A percentile compares a stretch with the other conserved stretches of the same genome.
These are phyloP conservation scores for Liquidambar formosana DNA, from an alignment of 164 flowering plant species.

Conservation along the genomic window DNA sequence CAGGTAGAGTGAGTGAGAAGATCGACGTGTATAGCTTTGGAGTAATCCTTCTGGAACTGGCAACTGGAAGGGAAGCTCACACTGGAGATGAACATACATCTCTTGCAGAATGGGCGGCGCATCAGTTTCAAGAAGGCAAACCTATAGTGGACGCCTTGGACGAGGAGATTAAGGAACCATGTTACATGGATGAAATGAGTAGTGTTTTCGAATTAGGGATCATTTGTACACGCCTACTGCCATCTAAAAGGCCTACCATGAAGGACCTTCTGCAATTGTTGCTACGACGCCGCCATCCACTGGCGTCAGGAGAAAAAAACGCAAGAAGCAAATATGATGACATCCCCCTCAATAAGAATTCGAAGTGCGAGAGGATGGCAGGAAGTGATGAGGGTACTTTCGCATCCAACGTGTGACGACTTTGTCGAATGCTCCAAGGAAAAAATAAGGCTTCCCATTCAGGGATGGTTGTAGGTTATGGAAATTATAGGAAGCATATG, in stretches of 20 bases:
- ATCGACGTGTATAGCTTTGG: constrained; percentile 82
- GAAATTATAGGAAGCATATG: too few species aligned
- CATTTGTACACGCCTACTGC: constrained; percentile 44
- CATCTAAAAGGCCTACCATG: constrained; percentile 67
- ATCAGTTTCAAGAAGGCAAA: constrained; percentile 17
- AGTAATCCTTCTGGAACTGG: constrained; percentile 71
- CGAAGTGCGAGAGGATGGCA: too few species aligned
- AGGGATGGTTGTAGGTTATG: too few species aligned
- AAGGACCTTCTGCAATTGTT: constrained; percentile 54
- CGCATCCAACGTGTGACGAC: too few species aligned
- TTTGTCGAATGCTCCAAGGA: too few species aligned
- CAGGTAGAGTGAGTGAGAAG: constrained; percentile 61
- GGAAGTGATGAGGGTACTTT: too few species aligned
- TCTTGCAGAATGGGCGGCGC: constrained; percentile 71
- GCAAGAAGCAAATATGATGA: too few species aligned
- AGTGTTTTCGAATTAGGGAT: constrained; percentile 59
- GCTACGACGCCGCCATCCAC: constrained; percentile 17
- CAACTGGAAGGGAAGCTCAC: constrained; percentile 55
- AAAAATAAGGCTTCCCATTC: too few species aligned
- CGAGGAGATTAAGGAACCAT: constrained; percentile 41
- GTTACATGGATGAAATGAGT: constrained; percentile 49
- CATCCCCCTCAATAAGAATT: too few species aligned
- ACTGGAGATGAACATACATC: constrained; percentile 45
- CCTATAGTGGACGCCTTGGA: constrained; percentile 45
- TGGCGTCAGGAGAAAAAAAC: too few species aligned